Percentiles rank a stretch among this genome's conserved stretches.
These are phyloP conservation scores for Triadica sebifera DNA, from an alignment of 345 rosid species.

Conservation along the genomic window DNA sequence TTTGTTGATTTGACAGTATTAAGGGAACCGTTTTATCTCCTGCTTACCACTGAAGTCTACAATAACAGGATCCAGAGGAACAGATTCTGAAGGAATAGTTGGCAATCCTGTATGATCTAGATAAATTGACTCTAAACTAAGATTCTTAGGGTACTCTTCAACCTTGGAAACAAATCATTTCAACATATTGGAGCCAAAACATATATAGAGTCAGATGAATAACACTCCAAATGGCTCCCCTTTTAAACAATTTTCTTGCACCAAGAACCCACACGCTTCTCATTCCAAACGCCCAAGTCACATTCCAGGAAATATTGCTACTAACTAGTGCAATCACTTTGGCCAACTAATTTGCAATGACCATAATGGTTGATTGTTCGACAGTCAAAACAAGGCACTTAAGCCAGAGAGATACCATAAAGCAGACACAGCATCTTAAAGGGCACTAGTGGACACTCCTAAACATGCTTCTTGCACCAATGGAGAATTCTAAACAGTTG, in stretches of 20 bases:
- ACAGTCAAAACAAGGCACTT: conserved; percentile 3
- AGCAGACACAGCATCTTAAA: conserved; percentile 7
- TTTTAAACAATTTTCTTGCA: background rate
- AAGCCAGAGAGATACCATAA: conserved; percentile 12
- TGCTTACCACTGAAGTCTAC: background rate
- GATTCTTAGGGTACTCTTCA: conserved; percentile 16
- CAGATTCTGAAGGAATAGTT: conserved; percentile 6
- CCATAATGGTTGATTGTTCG: background rate
- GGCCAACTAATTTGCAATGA: background rate
- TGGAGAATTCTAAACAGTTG: conserved; percentile 43
- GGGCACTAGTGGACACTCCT: conserved; percentile 8
- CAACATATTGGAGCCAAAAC: background rate
- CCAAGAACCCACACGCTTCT: background rate
- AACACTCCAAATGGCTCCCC: conserved; percentile 5
- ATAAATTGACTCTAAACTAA: background rate
- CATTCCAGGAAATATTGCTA: background rate
- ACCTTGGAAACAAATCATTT: conserved; percentile 1
- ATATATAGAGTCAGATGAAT: background rate
- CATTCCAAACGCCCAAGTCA: background rate
- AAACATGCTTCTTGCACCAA: conserved; percentile 74
- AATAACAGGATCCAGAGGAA: conserved; percentile 1
- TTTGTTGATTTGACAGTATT: background rate
- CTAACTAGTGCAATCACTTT: background rate
- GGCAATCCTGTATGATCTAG: conserved; percentile 5
- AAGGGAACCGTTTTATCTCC: background rate